Conservation (phyloP, 768 basidiomycete genomes). For the Rhodosporidiobolus odoratus region DNA sequence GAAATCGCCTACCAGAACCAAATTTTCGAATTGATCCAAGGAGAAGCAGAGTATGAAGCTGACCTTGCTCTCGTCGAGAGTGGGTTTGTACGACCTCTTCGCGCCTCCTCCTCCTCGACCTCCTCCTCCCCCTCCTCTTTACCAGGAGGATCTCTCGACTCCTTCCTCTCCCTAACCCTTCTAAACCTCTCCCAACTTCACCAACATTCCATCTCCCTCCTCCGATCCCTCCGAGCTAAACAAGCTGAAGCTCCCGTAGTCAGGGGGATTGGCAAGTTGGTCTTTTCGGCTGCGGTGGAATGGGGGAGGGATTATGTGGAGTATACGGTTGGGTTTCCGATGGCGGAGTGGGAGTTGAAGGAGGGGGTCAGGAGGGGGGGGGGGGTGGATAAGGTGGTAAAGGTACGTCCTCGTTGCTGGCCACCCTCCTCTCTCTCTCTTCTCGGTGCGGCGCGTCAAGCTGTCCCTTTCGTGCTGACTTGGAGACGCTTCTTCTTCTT, state of each 20-base stretch:
- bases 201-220: conserved; percentile 71
- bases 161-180: conserved; percentile 85
- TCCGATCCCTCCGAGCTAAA: conserved; percentile 78
- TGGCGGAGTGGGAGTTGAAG: conserved; percentile 78
- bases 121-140: conserved; percentile 54
- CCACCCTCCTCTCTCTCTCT: too few relatives aligned
- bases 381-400: conserved; percentile 75
- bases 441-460: too few relatives aligned
- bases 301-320: conserved; percentile 79
- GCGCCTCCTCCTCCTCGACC: conserved; percentile 67
- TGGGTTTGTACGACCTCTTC: conserved; percentile 74
- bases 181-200: conserved; percentile 82
- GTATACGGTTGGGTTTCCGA: conserved; percentile 56
- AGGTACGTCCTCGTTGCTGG: conserved; percentile 66
- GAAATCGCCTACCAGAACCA: conserved; percentile 58
- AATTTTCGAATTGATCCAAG: conserved; percentile 79
- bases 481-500: too few relatives aligned
- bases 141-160: too few relatives aligned
- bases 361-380: conserved; percentile 77
- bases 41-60: conserved; percentile 81
- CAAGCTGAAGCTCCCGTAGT: conserved; percentile 82
- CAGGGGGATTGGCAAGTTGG: conserved; percentile 78
- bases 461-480: too few relatives aligned
- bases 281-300: conserved; percentile 76
- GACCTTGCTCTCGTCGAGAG: conserved; percentile 81